Percentiles rank a stretch among this genome's conserved stretches.
Conservation (phyloP, 2,329 filamentous ascomycete species). For the Zalaria sp. region DNA sequence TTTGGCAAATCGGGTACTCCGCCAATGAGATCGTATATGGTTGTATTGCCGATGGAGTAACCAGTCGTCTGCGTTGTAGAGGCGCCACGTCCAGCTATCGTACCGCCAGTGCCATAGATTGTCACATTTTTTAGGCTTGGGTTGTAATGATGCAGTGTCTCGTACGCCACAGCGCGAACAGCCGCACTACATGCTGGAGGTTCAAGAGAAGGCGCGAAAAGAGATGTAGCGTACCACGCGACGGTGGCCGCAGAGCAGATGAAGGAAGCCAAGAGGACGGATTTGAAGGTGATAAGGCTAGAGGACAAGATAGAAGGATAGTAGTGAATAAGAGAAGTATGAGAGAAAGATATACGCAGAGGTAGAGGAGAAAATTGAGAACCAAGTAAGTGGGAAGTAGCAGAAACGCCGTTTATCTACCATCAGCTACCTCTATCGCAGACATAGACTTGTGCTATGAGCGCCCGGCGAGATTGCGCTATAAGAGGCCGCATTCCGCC, state of each 20-base stretch:
- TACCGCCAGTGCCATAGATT: constrained; percentile 44
- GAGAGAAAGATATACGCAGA: too few relatives aligned
- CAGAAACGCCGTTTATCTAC: too few relatives aligned
- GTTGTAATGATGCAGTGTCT: constrained; percentile 16
- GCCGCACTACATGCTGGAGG: too few relatives aligned
- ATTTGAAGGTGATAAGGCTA: neutral
- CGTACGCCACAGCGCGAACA: neutral
- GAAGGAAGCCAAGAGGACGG: neutral
- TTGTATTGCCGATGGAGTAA: constrained; percentile 36
- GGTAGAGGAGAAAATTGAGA: too few relatives aligned
- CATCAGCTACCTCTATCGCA: neutral
- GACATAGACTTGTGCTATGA: constrained; percentile 1
- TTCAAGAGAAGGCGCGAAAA: too few relatives aligned
- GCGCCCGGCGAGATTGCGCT: neutral
- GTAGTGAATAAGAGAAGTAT: too few relatives aligned
- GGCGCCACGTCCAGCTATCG: constrained; percentile 41
- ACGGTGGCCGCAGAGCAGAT: neutral
- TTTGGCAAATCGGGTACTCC: constrained; percentile 41
- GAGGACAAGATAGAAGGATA: too few relatives aligned
- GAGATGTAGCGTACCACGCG: too few relatives aligned
- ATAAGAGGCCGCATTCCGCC: constrained; percentile 1
- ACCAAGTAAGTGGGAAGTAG: too few relatives aligned
- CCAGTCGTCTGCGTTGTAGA: constrained; percentile 38
- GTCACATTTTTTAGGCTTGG: constrained; percentile 40
- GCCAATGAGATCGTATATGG: constrained; percentile 37